phyloP scores from a whole-genome alignment of 2,329 filamentous ascomycete species.

The Colletotrichum navitas region DNA sequence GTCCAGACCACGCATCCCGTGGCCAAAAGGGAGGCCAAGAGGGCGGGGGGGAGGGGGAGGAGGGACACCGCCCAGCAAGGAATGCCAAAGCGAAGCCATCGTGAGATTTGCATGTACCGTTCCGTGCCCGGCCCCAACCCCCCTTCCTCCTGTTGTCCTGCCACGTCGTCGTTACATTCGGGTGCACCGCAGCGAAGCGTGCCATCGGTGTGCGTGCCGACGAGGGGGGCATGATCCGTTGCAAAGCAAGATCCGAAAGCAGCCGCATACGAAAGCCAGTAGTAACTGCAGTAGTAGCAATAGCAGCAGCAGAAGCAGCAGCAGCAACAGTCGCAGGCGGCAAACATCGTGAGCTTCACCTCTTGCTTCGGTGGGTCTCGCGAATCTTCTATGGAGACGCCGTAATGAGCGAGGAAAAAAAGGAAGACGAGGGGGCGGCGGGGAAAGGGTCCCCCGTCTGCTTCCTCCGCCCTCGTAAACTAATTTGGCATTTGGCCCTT shows the following conservation, averaged over 20 bases:
- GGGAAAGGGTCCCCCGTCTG: neutral
- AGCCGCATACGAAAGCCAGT: neutral
- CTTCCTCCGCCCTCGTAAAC: neutral
- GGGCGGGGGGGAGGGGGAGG: too few relatives aligned
- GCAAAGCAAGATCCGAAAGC: neutral
- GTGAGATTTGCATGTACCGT: slow-evolving; percentile 29
- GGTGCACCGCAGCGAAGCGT: slow-evolving; percentile 24
- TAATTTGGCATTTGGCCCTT: neutral
- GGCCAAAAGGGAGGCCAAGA: neutral
- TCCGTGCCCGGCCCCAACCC: neutral
- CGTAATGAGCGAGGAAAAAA: neutral
- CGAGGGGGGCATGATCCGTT: slow-evolving; percentile 2
- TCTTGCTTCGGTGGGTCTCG: slow-evolving; percentile 19
- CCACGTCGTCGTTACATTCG: slow-evolving; percentile 36
- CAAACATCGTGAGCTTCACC: slow-evolving; percentile 26
- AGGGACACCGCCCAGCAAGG: slow-evolving; percentile 1
- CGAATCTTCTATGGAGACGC: slow-evolving; percentile 29
- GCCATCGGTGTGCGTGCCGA: neutral
- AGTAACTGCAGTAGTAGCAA: neutral
- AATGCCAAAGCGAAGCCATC: slow-evolving; percentile 40
- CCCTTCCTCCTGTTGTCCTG: neutral
- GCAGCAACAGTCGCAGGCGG: neutral
- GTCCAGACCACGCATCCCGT: slow-evolving; percentile 20
- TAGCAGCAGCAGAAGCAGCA: neutral
- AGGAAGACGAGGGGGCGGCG: neutral